Percentiles rank a stretch among this genome's conserved stretches.
These are phyloP conservation scores for Maudiozyma barnettii DNA, from an alignment of 805 yeast genomes.

Conservation along the genomic window DNA sequence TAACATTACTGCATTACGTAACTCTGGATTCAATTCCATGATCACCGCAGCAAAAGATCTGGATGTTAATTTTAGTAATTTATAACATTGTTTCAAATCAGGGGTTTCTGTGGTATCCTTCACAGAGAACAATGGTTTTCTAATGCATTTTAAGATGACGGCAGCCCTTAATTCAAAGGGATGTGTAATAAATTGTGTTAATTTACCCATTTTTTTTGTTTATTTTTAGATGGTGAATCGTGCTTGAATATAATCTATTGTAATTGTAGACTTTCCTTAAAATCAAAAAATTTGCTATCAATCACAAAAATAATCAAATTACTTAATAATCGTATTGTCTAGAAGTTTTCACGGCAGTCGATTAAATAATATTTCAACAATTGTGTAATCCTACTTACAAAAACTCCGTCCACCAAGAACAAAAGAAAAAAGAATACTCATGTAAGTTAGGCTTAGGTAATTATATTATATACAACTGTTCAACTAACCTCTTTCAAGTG, in stretches of 20 bases:
- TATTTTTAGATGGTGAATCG: not conserved
- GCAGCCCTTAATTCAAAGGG: slow-evolving; percentile 67
- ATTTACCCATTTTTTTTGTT: slow-evolving; percentile 43
- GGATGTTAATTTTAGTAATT: slow-evolving; percentile 59
- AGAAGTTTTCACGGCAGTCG: too few species aligned
- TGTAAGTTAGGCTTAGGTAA: too few species aligned
- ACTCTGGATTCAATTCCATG: slow-evolving; percentile 80
- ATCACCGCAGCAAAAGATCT: slow-evolving; percentile 94
- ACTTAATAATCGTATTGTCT: too few species aligned
- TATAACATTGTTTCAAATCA: slow-evolving; percentile 55
- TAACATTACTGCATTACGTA: slow-evolving; percentile 69
- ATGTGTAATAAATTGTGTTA: slow-evolving; percentile 49
- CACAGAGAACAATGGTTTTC: slow-evolving; percentile 44
- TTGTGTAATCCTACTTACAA: too few species aligned
- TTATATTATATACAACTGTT: too few species aligned
- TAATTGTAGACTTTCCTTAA: too few species aligned
- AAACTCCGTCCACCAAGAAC: too few species aligned
- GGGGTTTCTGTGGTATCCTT: slow-evolving; percentile 33
- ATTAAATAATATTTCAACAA: too few species aligned
- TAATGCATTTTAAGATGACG: slow-evolving; percentile 48
- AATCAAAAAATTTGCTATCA: too few species aligned
- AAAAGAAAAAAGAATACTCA: too few species aligned
- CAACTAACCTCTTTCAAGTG: too few species aligned
- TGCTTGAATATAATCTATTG: not conserved
- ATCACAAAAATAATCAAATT: too few species aligned